phyloP scores from a whole-genome alignment of 1,284 basidiomycete genomes.

The Golubevia pallescens region DNA sequence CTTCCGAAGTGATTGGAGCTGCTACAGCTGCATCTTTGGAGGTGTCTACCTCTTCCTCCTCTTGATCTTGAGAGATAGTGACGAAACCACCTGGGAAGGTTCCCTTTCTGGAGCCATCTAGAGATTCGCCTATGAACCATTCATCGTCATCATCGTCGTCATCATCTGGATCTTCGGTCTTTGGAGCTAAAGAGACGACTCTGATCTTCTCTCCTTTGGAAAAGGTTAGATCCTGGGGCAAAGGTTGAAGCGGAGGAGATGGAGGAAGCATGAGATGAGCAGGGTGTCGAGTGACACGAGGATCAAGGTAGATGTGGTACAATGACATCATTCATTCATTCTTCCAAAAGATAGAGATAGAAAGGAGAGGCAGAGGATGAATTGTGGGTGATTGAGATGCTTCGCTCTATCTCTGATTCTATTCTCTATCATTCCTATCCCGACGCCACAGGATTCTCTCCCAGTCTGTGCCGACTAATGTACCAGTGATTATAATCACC shows the following conservation, averaged over 20 bases:
- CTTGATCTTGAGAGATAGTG: not conserved
- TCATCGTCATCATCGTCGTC: slow-evolving; percentile 43
- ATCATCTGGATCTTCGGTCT: not conserved
- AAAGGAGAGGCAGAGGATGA: too few species aligned
- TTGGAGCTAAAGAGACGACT: slow-evolving; percentile 34
- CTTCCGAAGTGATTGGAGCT: not conserved
- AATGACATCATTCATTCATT: too few species aligned
- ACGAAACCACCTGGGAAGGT: slow-evolving; percentile 57
- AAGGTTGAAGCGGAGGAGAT: too few species aligned
- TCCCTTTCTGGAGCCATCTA: slow-evolving; percentile 40
- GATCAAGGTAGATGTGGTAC: too few species aligned
- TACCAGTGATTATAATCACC: too few species aligned
- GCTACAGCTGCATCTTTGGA: not conserved
- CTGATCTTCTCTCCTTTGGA: slow-evolving; percentile 48
- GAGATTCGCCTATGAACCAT: slow-evolving; percentile 54
- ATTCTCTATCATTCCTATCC: too few species aligned
- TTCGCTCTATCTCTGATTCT: too few species aligned
- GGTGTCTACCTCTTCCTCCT: not conserved
- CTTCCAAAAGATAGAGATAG: too few species aligned
- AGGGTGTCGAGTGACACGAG: too few species aligned
- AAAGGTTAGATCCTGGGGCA: slow-evolving; percentile 24
- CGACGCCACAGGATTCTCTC: too few species aligned
- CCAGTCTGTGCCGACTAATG: too few species aligned
- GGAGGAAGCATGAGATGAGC: not conserved
- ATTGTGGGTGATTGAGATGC: too few species aligned